Evolutionary conservation across 176 grass and related monocot species (phyloP).

Genomic region (Ananas comosus): DNA sequence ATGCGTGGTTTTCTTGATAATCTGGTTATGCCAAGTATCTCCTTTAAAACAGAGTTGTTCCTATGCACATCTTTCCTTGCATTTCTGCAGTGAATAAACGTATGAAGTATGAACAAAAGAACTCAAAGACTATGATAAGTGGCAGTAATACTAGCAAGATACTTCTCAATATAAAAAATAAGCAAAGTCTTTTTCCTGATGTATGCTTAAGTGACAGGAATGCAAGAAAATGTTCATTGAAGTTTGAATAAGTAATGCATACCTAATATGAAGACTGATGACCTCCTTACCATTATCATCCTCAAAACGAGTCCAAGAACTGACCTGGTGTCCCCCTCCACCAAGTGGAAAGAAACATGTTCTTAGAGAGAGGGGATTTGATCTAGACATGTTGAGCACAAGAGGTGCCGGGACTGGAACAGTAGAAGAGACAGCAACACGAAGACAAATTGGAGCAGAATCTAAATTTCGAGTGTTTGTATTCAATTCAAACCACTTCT

Average conservation of each 20-base stretch:
- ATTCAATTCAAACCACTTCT: constrained; percentile 82
- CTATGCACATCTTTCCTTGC: constrained; percentile 33
- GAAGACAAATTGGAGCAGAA: constrained; percentile 37
- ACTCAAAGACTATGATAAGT: too few species aligned
- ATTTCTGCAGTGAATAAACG: neutral
- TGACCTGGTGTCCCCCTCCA: constrained; percentile 27
- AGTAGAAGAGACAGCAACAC: constrained; percentile 60
- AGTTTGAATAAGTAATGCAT: neutral
- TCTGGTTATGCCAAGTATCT: constrained; percentile 50
- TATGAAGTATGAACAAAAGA: neutral
- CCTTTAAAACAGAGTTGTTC: constrained; percentile 16
- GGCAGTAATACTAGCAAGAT: neutral
- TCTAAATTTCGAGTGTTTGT: constrained; percentile 25
- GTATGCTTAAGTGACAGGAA: neutral
- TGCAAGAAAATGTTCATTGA: neutral
- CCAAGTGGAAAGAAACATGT: constrained; percentile 38
- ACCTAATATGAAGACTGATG: constrained; percentile 75
- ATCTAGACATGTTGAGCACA: constrained; percentile 46
- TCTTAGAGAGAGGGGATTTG: constrained; percentile 37
- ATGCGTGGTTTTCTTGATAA: constrained; percentile 26
- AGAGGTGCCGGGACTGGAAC: constrained; percentile 27
- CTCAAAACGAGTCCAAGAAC: constrained; percentile 40
- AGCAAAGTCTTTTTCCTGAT: neutral
- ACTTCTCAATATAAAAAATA: neutral
- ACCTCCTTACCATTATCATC: constrained; percentile 56